phyloP scores from a whole-genome alignment of 257 asterid species.

The Solanum habrochaites region DNA sequence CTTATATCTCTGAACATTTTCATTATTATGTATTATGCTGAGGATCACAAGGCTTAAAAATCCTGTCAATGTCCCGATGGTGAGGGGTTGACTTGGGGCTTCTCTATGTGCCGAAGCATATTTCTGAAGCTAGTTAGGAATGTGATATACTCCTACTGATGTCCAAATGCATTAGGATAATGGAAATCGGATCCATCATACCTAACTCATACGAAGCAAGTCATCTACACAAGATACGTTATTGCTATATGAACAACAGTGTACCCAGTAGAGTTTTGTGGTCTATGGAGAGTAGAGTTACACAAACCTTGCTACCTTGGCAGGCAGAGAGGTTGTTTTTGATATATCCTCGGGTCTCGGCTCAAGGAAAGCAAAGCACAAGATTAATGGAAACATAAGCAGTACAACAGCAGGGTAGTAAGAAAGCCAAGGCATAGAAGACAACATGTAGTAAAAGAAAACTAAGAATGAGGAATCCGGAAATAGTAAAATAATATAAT shows the following conservation, averaged over 20 bases:
- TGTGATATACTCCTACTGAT: neutral
- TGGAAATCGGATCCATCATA: neutral
- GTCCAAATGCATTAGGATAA: neutral
- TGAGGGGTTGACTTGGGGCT: too few species aligned
- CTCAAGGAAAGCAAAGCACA: neutral
- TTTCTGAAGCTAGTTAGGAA: neutral
- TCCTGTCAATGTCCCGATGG: too few species aligned
- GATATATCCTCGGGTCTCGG: neutral
- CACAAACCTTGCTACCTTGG: neutral
- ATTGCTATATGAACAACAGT: neutral
- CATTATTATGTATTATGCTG: too few species aligned
- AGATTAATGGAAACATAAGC: neutral
- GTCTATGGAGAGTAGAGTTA: neutral
- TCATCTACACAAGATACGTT: neutral
- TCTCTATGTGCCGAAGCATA: neutral
- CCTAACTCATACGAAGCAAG: neutral
- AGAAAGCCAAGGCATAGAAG: neutral
- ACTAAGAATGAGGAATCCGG: neutral
- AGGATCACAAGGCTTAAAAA: too few species aligned
- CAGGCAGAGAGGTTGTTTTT: neutral
- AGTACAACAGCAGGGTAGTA: neutral
- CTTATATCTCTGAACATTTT: too few species aligned
- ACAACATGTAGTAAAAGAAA: neutral
- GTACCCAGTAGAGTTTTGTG: neutral
- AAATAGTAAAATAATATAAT: neutral